These are phyloP conservation scores for Lotmaria passim DNA, from an alignment of 208 protist genomes.

Conservation along the genomic window DNA sequence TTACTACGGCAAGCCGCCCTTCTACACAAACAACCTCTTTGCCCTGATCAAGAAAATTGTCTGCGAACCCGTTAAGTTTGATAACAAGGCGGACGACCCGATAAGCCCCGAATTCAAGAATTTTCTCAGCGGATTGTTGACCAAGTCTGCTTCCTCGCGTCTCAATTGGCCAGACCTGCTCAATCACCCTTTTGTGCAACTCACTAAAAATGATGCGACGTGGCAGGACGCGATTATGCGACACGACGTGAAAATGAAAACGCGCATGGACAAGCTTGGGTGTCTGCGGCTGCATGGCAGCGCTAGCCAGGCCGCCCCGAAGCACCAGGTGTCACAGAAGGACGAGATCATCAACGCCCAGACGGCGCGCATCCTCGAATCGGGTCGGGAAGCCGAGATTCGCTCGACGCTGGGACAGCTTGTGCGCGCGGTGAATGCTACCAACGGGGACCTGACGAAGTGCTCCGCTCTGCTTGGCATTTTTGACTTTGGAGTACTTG, in stretches of 20 bases:
- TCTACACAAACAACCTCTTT: slow-evolving; percentile 97
- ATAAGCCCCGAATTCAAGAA: slow-evolving; percentile 90
- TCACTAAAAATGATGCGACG: slow-evolving; percentile 70
- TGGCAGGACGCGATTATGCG: slow-evolving; percentile 73
- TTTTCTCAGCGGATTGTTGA: slow-evolving; percentile 95
- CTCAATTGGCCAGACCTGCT: slow-evolving; percentile 93
- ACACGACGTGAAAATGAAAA: slow-evolving; percentile 80
- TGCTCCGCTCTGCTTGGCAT: slow-evolving; percentile 25
- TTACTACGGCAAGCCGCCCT: slow-evolving; percentile 95
- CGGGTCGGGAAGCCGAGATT: slow-evolving; percentile 20
- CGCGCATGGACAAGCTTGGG: slow-evolving; percentile 75
- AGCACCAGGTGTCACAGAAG: slow-evolving; percentile 30
- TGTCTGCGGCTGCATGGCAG: slow-evolving; percentile 50
- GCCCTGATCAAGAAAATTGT: slow-evolving; percentile 96
- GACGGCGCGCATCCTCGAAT: slow-evolving; percentile 17
- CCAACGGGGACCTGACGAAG: slow-evolving; percentile 21
- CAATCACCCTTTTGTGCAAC: slow-evolving; percentile 87
- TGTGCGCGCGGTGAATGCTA: slow-evolving; percentile 13
- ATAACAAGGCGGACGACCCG: slow-evolving; percentile 59
- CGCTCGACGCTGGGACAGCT: slow-evolving; percentile 26
- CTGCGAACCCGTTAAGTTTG: slow-evolving; percentile 88
- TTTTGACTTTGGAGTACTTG: slow-evolving; percentile 37
- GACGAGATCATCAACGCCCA: slow-evolving; percentile 48
- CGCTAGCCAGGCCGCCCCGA: slow-evolving; percentile 21
- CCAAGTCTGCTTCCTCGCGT: slow-evolving; percentile 90